Evolutionary conservation across 2,329 filamentous ascomycete species (phyloP).

Genomic region (Elsinoe necatrix): DNA sequence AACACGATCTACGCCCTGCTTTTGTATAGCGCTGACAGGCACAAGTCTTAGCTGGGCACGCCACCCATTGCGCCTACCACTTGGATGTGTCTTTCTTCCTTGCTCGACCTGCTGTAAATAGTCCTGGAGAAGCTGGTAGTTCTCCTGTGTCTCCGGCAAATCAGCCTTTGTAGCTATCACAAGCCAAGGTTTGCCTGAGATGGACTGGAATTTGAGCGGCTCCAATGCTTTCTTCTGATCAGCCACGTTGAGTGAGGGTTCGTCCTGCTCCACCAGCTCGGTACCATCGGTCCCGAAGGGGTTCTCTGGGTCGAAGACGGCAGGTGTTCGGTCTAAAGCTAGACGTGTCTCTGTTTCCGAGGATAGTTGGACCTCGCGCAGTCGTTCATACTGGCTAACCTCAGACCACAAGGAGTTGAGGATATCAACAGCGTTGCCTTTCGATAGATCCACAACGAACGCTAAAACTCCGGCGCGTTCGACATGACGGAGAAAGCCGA

Average conservation of each 20-base stretch:
- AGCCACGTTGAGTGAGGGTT: not conserved
- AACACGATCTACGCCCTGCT: slow-evolving; percentile 70
- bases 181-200: slow-evolving; percentile 94
- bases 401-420: slow-evolving; percentile 82
- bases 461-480: slow-evolving; percentile 88
- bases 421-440: slow-evolving; percentile 68
- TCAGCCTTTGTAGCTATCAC: slow-evolving; percentile 93
- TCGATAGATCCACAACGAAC: slow-evolving; percentile 81
- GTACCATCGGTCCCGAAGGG: slow-evolving; percentile 11
- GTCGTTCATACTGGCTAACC: slow-evolving; percentile 76
- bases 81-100: slow-evolving; percentile 62
- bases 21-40: slow-evolving; percentile 82
- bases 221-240: slow-evolving; percentile 30
- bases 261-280: not conserved
- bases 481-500: slow-evolving; percentile 87
- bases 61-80: slow-evolving; percentile 56
- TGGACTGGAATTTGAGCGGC: slow-evolving; percentile 52
- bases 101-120: slow-evolving; percentile 62
- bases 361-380: slow-evolving; percentile 63
- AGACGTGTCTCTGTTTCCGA: slow-evolving; percentile 54
- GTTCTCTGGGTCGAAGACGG: slow-evolving; percentile 28
- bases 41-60: slow-evolving; percentile 53
- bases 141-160: slow-evolving; percentile 65
- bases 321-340: slow-evolving; percentile 36
- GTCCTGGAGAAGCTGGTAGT: slow-evolving; percentile 59